Evolutionary conservation across 495 filamentous ascomycete species (phyloP).

Genomic region (Margaritispora aquatica): DNA sequence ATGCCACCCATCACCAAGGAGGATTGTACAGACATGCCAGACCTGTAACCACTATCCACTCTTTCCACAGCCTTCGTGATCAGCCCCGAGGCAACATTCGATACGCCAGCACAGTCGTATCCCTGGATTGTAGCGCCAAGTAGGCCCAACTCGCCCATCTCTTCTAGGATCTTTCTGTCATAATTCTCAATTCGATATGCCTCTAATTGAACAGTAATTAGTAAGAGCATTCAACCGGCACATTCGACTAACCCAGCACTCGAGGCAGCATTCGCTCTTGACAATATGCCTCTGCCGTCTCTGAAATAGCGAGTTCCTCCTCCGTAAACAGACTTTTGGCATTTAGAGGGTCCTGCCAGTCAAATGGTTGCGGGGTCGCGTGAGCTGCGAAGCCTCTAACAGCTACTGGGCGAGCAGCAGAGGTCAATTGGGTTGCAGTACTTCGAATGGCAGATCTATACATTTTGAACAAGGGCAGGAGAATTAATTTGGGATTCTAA

Average conservation of each 20-base stretch:
- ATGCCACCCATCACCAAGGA: slow-evolving; percentile 97
- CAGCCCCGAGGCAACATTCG: slow-evolving; percentile 82
- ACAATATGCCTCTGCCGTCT: slow-evolving; percentile 86
- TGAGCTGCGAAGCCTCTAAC: slow-evolving; percentile 31
- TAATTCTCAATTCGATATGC: slow-evolving; percentile 93
- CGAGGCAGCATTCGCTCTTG: slow-evolving; percentile 82
- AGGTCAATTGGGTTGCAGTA: slow-evolving; percentile 29
- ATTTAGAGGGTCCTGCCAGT: slow-evolving; percentile 88
- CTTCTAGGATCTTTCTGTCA: slow-evolving; percentile 78
- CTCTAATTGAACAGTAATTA: slow-evolving; percentile 46
- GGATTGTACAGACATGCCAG: slow-evolving; percentile 93
- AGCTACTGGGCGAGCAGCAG: slow-evolving; percentile 19
- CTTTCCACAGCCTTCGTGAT: slow-evolving; percentile 96
- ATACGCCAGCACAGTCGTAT: slow-evolving; percentile 91
- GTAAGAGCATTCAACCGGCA: background rate
- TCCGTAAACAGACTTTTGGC: slow-evolving; percentile 71
- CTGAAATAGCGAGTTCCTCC: slow-evolving; percentile 83
- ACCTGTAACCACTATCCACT: slow-evolving; percentile 92
- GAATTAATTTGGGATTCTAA: background rate
- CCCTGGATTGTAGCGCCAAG: slow-evolving; percentile 88
- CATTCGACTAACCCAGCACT: slow-evolving; percentile 65
- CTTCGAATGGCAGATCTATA: slow-evolving; percentile 31
- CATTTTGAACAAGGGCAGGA: slow-evolving; percentile 27
- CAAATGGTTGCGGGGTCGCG: slow-evolving; percentile 50
- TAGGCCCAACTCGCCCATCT: slow-evolving; percentile 94